A percentile compares a stretch with the other conserved stretches of the same genome.
Conservation (phyloP, 441 rosid species). For the Pelargonium australe region DNA sequence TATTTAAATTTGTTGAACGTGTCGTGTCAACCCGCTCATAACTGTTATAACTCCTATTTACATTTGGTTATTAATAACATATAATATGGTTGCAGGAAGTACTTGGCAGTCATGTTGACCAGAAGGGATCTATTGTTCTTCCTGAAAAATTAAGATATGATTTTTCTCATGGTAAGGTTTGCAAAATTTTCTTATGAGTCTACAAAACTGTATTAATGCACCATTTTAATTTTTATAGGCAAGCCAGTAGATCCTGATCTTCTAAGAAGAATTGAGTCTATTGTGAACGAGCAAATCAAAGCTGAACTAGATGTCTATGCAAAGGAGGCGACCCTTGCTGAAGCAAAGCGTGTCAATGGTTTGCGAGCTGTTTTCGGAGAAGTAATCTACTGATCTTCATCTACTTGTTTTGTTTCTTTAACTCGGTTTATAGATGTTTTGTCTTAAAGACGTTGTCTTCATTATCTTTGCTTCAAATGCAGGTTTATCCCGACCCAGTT, state of each 20-base stretch:
- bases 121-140: constrained; percentile 96
- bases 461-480: neutral
- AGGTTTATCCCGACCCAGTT: constrained; percentile 98
- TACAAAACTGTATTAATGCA: constrained; percentile 13
- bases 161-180: constrained; percentile 81
- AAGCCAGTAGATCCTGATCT: constrained; percentile 74
- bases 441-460: too few relatives aligned
- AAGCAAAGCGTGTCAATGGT: constrained; percentile 76
- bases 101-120: constrained; percentile 91
- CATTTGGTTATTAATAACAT: neutral
- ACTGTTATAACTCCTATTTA: too few relatives aligned
- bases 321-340: constrained; percentile 63
- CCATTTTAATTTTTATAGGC: constrained; percentile 39
- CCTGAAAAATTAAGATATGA: constrained; percentile 95
- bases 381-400: constrained; percentile 30
- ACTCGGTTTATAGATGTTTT: too few relatives aligned
- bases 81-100: constrained; percentile 55
- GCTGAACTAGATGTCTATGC: constrained; percentile 76
- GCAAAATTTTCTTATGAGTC: constrained; percentile 7
- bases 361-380: constrained; percentile 97
- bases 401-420: neutral
- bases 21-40: too few relatives aligned
- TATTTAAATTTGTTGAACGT: too few relatives aligned
- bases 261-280: constrained; percentile 69
- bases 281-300: constrained; percentile 85